These are phyloP conservation scores for Saxophila tyrrhenica DNA, from an alignment of 495 filamentous ascomycete species.

Conservation along the genomic window DNA sequence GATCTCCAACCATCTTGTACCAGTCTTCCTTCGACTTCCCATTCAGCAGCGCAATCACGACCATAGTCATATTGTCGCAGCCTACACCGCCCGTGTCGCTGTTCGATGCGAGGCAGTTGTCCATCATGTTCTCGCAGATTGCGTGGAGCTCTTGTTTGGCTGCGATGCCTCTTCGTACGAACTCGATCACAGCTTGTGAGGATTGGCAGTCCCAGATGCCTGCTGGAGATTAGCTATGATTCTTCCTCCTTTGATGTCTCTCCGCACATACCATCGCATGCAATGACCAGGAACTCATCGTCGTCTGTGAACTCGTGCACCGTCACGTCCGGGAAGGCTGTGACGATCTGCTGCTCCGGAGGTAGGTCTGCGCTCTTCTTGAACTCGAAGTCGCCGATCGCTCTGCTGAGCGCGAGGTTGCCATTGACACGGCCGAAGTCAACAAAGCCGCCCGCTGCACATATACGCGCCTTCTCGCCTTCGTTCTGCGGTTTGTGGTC, in stretches of 20 bases:
- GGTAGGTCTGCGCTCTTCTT: conserved; percentile 96
- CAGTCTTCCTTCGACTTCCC: conserved; percentile 93
- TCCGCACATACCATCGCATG: conserved; percentile 72
- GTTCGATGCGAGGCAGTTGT: conserved; percentile 94
- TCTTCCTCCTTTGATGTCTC: not conserved
- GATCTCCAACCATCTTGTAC: conserved; percentile 88
- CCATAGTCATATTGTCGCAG: conserved; percentile 99
- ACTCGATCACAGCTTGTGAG: conserved; percentile 92
- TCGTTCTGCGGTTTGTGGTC: conserved; percentile 99
- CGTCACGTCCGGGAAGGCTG: conserved; percentile 86
- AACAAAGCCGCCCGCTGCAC: conserved; percentile 90
- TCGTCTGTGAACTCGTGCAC: conserved; percentile 82
- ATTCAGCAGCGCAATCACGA: conserved; percentile 74
- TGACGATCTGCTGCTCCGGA: conserved; percentile 95
- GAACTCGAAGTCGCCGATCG: conserved; percentile 98
- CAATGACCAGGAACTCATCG: conserved; percentile 93
- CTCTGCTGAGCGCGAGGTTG: conserved; percentile 92
- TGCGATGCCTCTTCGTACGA: conserved; percentile 88
- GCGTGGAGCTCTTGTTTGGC: conserved; percentile 84
- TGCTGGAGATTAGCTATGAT: conserved; percentile 30
- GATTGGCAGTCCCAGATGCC: conserved; percentile 99
- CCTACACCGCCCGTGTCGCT: conserved; percentile 96
- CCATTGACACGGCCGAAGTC: conserved; percentile 98
- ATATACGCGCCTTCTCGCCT: conserved; percentile 97
- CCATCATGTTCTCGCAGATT: conserved; percentile 99